phyloP scores from a whole-genome alignment of 2,329 filamentous ascomycete genomes.

The Elsinoe necatrix region DNA sequence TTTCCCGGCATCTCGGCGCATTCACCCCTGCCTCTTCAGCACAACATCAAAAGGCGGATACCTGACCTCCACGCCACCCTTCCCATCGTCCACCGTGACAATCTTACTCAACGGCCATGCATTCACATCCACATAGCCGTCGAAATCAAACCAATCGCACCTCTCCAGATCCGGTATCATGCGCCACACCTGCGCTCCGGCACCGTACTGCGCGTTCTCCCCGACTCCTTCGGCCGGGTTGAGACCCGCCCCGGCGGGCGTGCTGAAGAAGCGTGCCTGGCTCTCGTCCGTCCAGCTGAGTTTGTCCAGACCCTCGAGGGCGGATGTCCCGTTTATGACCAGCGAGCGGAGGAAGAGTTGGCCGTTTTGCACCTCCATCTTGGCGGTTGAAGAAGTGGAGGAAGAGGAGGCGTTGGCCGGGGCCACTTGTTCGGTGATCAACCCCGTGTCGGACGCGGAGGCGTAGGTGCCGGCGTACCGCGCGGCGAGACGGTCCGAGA shows the following conservation, averaged over 20 bases:
- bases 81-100: neutral
- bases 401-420: neutral
- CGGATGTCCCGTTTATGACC: slow-evolving; percentile 5
- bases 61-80: neutral
- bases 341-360: neutral
- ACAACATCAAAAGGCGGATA: slow-evolving; percentile 7
- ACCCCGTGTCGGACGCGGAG: neutral
- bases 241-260: neutral
- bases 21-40: neutral
- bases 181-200: neutral
- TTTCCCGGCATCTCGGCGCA: too few relatives aligned
- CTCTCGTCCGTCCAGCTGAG: slow-evolving; percentile 1
- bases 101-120: slow-evolving; percentile 7
- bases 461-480: neutral
- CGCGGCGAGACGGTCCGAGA: neutral
- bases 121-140: slow-evolving; percentile 5
- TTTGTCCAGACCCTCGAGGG: neutral
- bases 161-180: slow-evolving; percentile 7
- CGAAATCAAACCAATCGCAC: slow-evolving; percentile 12
- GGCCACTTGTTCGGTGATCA: neutral
- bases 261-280: slow-evolving; percentile 8
- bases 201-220: neutral
- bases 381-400: neutral
- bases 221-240: slow-evolving; percentile 2
- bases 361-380: neutral